Conservation (phyloP, 768 basidiomycete genomes). For the Daedaleopsis sinensis region DNA sequence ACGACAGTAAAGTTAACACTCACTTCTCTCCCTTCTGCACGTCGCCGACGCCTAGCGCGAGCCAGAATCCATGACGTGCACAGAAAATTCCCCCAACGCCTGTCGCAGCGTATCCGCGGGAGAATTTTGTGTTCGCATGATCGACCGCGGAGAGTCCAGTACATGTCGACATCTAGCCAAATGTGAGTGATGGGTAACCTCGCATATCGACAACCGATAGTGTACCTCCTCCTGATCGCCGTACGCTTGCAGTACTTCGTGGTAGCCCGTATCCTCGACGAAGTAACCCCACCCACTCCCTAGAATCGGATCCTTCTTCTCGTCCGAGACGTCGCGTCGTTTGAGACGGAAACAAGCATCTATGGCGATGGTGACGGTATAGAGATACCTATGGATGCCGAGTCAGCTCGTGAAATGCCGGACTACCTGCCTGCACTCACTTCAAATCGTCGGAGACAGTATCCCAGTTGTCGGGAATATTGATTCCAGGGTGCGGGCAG, state of each 20-base stretch:
- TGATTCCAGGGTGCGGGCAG: constrained; percentile 23
- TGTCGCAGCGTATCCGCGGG: constrained; percentile 13
- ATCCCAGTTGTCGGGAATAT: constrained; percentile 24
- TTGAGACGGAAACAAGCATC: constrained; percentile 33
- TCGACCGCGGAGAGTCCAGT: constrained; percentile 3
- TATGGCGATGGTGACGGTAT: constrained; percentile 27
- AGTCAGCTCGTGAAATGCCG: neutral
- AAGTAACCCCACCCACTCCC: constrained; percentile 31
- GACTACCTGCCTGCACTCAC: constrained; percentile 9
- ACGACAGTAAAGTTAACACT: no score
- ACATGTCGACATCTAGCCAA: constrained; percentile 5
- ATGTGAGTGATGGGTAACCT: no score
- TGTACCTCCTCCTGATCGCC: constrained; percentile 29
- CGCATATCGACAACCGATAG: no score
- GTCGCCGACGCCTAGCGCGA: constrained; percentile 25
- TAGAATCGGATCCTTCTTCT: constrained; percentile 7
- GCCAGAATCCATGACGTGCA: constrained; percentile 26
- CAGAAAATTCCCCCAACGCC: constrained; percentile 23
- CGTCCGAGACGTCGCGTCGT: constrained; percentile 20
- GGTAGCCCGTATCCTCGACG: constrained; percentile 26
- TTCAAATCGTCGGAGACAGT: neutral
- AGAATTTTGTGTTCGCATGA: constrained; percentile 1
- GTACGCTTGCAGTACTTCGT: constrained; percentile 13
- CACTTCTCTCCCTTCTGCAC: constrained; percentile 29
- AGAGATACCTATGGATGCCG: constrained; percentile 32